Base-by-base conservation (phyloP, 1,284 basidiomycete genomes). In the Rhodotorula sp. region DNA sequence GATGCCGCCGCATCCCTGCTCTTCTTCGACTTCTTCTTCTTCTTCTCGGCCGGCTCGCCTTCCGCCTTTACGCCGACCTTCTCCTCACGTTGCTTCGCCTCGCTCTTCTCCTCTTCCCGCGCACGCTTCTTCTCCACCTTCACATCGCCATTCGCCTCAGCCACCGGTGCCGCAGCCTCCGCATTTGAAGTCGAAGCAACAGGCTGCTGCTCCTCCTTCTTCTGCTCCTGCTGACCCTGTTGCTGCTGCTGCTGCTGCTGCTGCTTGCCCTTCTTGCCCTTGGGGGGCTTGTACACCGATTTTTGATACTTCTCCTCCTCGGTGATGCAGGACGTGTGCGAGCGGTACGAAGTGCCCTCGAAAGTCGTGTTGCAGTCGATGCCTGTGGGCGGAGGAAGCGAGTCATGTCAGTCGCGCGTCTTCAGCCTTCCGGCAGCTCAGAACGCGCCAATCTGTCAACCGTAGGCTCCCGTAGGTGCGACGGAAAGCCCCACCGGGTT, bases 271-370 rank as follows among this genome's bases (percentile, higher is more conserved):
- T 72, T 59, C 47, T 64, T 34, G 47, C 59, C 62, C 61, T 69
- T 68, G 50, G 87, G 85, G 28, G 89, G 90, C 79, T 89, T 90
- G 81, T 93, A 94, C 62, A 94, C 68, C 10, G 26, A 30, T 51
- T 61, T 61, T 82, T 95, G 87, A 78, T 95, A 94, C 80, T 94
- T 94, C 79, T 95, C 90, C 7, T 90, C 92, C 81, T 95, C 92
- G 64, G 85, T 87, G 59, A 95, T 88, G 79, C 92, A 95, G 31
- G 86, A 84, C 20, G 90, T 94, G 78, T 95, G 92, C 28, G 77
- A 74, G 59, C 80, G 80, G 70, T 59, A 65, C 1, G 10, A 22
- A 24, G 64, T 77, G 16, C 60, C 63, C 58, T 68, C 50, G 44
- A 70, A 66, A 9, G 61, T 68, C 13, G 47, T 58, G 64, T 69